Percentiles rank a stretch among this genome's conserved stretches.
Evolutionary conservation across 345 rosid species (phyloP).

Genomic region (Citrus mangshanensis): DNA sequence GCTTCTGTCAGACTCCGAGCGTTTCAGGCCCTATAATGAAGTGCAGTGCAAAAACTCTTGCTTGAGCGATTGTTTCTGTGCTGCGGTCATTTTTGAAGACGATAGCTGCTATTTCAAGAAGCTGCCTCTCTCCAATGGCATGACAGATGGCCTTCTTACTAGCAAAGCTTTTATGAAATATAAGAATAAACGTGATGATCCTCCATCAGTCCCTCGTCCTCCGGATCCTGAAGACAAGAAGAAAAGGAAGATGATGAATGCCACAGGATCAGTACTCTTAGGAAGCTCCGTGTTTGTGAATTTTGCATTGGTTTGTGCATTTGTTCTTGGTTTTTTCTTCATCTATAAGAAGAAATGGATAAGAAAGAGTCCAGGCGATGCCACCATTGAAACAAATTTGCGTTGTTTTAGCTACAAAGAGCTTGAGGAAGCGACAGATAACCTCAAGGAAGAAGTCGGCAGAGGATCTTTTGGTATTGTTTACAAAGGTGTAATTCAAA

Average conservation of each 20-base stretch:
- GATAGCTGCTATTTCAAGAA: background rate
- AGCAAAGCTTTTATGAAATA: background rate
- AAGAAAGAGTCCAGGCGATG: background rate
- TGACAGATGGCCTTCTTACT: background rate
- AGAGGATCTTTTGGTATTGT: conserved; percentile 13
- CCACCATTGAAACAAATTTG: background rate
- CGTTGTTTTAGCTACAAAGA: background rate
- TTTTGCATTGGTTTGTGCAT: background rate
- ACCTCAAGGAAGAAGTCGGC: conserved; percentile 7
- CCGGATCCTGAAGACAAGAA: background rate
- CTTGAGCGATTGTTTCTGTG: conserved; percentile 1
- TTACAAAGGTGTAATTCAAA: conserved; percentile 10
- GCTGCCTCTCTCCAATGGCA: conserved; percentile 13
- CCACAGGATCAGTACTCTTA: background rate
- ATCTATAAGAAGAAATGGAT: conserved; percentile 6
- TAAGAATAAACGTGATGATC: background rate
- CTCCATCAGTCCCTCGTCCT: too few relatives aligned
- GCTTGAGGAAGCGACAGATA: background rate
- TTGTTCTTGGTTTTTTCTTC: conserved; percentile 8
- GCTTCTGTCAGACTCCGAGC: background rate
- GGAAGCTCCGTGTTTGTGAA: conserved; percentile 13
- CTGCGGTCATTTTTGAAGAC: background rate
- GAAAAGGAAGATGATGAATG: background rate
- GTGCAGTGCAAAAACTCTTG: background rate
- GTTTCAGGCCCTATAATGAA: background rate